phyloP scores from a whole-genome alignment of 2,329 filamentous ascomycete genomes.

The Cladosporium sp. region DNA sequence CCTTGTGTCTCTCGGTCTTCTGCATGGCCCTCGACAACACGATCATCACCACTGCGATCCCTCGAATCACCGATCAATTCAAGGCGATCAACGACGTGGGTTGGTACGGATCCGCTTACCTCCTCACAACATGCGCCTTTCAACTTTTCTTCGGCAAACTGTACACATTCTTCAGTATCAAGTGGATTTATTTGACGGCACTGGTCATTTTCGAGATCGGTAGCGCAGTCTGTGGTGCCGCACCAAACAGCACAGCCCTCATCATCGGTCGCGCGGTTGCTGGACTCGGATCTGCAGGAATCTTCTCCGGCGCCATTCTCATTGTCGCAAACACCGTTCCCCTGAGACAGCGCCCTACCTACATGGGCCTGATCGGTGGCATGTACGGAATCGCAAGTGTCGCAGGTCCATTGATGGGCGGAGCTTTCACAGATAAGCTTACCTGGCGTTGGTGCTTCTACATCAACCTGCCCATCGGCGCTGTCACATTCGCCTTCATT shows the following conservation, averaged over 20 bases:
- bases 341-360: conserved; percentile 47
- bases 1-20: conserved; percentile 39
- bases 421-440: conserved; percentile 33
- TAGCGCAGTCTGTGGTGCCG: conserved; percentile 50
- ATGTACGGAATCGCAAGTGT: conserved; percentile 50
- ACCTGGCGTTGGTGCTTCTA: conserved; percentile 45
- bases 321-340: conserved; percentile 47
- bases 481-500: conserved; percentile 41
- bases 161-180: conserved; percentile 30
- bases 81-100: conserved; percentile 27
- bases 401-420: conserved; percentile 46
- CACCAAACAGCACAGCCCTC: conserved; percentile 48
- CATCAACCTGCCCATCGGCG: conserved; percentile 56
- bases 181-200: conserved; percentile 45
- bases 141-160: conserved; percentile 25
- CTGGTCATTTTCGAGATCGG: conserved; percentile 51
- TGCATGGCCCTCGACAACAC: conserved; percentile 35
- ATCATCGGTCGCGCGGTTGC: conserved; percentile 52
- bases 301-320: conserved; percentile 48
- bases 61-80: conserved; percentile 28
- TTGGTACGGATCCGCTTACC: conserved; percentile 33
- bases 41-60: conserved; percentile 38
- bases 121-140: conserved; percentile 48
- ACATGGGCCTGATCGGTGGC: conserved; percentile 47
- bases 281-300: conserved; percentile 51